These are phyloP conservation scores for Melampsora americana DNA, from an alignment of 1,284 basidiomycete genomes.

Conservation along the genomic window DNA sequence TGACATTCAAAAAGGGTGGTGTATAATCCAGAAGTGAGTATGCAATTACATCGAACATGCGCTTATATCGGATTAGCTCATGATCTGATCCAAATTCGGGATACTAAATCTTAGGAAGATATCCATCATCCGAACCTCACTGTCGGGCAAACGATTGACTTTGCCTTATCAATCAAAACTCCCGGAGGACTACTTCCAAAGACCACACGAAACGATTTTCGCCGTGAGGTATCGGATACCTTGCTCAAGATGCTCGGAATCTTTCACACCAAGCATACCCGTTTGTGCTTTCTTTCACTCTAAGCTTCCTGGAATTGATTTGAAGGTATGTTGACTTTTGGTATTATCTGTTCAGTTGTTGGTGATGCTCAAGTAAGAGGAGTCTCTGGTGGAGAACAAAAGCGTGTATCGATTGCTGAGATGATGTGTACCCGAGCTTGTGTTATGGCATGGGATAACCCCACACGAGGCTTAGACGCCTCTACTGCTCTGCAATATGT, in stretches of 20 bases:
- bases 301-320: neutral
- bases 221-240: constrained; percentile 59
- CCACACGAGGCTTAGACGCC: constrained; percentile 72
- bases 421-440: constrained; percentile 58
- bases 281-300: constrained; percentile 11
- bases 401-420: constrained; percentile 65
- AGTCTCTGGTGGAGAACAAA: constrained; percentile 62
- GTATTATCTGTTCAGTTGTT: constrained; percentile 56
- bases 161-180: constrained; percentile 60
- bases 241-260: constrained; percentile 60
- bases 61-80: too few relatives aligned
- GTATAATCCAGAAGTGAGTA: constrained; percentile 2
- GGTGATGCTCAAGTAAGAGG: constrained; percentile 61
- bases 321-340: constrained; percentile 49
- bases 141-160: constrained; percentile 61
- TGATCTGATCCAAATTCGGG: too few relatives aligned
- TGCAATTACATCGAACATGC: too few relatives aligned
- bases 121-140: constrained; percentile 64
- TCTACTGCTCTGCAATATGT: constrained; percentile 63
- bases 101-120: constrained; percentile 59
- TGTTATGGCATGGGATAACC: constrained; percentile 59
- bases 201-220: constrained; percentile 57
- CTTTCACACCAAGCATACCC: constrained; percentile 57
- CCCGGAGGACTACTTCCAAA: constrained; percentile 60
- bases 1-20: too few relatives aligned